Percentiles rank a stretch among this genome's conserved stretches.
phyloP scores from a whole-genome alignment of 1,284 basidiomycete species.

The Pseudomicrostroma phylloplanum region DNA sequence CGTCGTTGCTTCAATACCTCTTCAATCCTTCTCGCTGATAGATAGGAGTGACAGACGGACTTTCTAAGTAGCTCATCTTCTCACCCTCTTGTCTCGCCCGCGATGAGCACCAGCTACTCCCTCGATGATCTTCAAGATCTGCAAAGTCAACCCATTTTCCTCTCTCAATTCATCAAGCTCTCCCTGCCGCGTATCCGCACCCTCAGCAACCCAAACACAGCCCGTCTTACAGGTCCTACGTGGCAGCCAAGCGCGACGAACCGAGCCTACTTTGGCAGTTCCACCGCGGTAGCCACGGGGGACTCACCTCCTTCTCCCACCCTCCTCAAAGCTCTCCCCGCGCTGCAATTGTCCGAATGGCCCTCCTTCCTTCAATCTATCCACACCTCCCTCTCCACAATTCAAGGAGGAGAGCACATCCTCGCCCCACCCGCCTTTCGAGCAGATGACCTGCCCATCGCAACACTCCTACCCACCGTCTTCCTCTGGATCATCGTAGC shows the following conservation, averaged over 20 bases:
- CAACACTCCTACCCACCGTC: conserved; percentile 15
- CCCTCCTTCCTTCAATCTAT: background rate
- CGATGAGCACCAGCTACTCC: conserved; percentile 3
- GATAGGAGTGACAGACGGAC: too few species aligned
- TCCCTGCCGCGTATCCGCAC: conserved; percentile 6
- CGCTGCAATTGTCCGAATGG: background rate
- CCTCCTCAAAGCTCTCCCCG: background rate
- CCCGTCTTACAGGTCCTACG: background rate
- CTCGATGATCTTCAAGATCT: conserved; percentile 9
- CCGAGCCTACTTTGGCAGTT: background rate
- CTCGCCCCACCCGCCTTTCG: conserved; percentile 15
- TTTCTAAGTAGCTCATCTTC: too few species aligned
- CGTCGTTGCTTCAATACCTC: too few species aligned
- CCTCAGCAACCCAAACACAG: background rate
- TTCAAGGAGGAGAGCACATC: conserved; percentile 12
- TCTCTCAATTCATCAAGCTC: conserved; percentile 11
- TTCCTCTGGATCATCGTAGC: conserved; percentile 16
- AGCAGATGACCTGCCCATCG: conserved; percentile 14
- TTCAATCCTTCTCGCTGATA: too few species aligned
- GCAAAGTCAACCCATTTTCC: conserved; percentile 13
- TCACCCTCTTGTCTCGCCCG: background rate
- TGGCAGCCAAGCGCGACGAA: background rate
- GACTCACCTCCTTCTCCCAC: background rate
- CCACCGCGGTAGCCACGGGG: background rate
- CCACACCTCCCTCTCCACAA: background rate